phyloP scores from a whole-genome alignment of 495 filamentous ascomycete species.

The Hypoxylon intermedium region DNA sequence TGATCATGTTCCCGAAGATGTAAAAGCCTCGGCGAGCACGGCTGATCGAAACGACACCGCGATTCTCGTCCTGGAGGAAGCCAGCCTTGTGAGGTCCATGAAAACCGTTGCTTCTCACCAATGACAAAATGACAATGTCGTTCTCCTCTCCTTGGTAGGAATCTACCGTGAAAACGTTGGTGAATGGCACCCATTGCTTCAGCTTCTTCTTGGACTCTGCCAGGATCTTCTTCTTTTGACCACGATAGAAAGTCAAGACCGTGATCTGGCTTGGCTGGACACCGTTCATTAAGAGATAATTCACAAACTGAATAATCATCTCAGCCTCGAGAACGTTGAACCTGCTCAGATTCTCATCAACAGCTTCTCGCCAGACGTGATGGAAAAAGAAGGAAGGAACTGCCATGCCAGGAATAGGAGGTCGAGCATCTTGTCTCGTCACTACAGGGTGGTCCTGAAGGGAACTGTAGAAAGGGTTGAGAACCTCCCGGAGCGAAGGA shows the following conservation, averaged over 20 bases:
- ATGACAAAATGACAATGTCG: slow-evolving; percentile 80
- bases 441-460: slow-evolving; percentile 77
- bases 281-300: slow-evolving; percentile 75
- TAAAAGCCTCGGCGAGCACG: slow-evolving; percentile 86
- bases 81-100: slow-evolving; percentile 50
- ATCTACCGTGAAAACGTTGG: slow-evolving; percentile 85
- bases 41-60: slow-evolving; percentile 87
- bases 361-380: slow-evolving; percentile 72
- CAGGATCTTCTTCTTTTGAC: slow-evolving; percentile 73
- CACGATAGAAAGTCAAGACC: slow-evolving; percentile 89
- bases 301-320: slow-evolving; percentile 76
- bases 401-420: slow-evolving; percentile 78
- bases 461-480: slow-evolving; percentile 69
- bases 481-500: slow-evolving; percentile 67
- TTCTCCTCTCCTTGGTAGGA: slow-evolving; percentile 97
- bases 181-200: slow-evolving; percentile 54
- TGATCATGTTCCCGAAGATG: slow-evolving; percentile 79
- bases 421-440: slow-evolving; percentile 49
- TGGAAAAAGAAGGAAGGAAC: slow-evolving; percentile 73
- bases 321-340: slow-evolving; percentile 76
- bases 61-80: slow-evolving; percentile 76
- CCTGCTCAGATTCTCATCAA: slow-evolving; percentile 70
- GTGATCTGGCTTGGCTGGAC: slow-evolving; percentile 69
- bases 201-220: slow-evolving; percentile 57
- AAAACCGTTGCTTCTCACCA: slow-evolving; percentile 69